A percentile compares a stretch with the other conserved stretches of the same genome.
phyloP scores from a whole-genome alignment of 179 eudicot genomes.

The Silene vulgaris region DNA sequence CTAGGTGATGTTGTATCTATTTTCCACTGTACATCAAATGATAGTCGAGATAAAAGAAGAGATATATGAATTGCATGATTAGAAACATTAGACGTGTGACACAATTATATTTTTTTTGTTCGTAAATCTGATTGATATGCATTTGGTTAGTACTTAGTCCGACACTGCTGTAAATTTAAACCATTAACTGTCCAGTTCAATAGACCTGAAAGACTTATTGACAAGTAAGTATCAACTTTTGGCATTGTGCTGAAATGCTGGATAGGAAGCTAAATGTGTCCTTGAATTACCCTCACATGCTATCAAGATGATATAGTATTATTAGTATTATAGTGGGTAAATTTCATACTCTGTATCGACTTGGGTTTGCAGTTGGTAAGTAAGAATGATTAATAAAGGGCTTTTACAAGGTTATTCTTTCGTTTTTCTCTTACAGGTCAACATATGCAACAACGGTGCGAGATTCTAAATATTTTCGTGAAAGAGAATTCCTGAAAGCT shows the following conservation, averaged over 20 bases:
- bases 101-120: background rate
- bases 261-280: background rate
- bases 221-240: background rate
- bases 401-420: constrained; percentile 2
- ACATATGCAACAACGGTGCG: constrained; percentile 85
- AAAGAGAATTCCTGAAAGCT: constrained; percentile 87
- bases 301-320: background rate
- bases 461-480: constrained; percentile 76
- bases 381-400: background rate
- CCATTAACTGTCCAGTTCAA: too few relatives aligned
- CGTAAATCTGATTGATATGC: background rate
- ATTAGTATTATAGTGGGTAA: background rate
- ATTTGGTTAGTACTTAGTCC: too few relatives aligned
- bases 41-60: background rate
- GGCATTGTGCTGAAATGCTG: background rate
- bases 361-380: background rate
- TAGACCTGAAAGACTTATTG: background rate
- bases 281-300: background rate
- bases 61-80: background rate
- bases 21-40: background rate
- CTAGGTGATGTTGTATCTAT: background rate
- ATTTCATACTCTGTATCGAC: background rate
- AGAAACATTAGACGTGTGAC: background rate
- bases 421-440: constrained; percentile 47
- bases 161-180: too few relatives aligned